Percentiles rank a stretch among this genome's conserved stretches.
phyloP scores from a whole-genome alignment of 2,329 filamentous ascomycete species.

The Neonectria ditissima region DNA sequence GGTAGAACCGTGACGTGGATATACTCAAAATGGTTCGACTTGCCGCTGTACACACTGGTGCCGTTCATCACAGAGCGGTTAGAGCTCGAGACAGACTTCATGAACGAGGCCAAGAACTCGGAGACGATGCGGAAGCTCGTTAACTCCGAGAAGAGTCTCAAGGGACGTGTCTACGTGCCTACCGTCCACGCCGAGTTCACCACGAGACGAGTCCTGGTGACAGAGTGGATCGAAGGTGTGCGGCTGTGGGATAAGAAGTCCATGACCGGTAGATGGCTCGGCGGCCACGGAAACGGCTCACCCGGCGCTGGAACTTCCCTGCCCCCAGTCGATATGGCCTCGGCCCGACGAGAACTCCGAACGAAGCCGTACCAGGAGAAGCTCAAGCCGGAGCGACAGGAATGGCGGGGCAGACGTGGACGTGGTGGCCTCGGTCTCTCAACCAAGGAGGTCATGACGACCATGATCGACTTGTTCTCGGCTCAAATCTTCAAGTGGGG shows the following conservation, averaged over 20 bases:
- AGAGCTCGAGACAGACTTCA: constrained; percentile 92
- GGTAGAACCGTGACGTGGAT: constrained; percentile 79
- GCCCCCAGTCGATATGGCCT: constrained; percentile 59
- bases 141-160: constrained; percentile 78
- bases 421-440: constrained; percentile 87
- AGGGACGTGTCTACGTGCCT: constrained; percentile 88
- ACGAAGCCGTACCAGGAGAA: constrained; percentile 67
- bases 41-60: constrained; percentile 91
- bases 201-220: constrained; percentile 86
- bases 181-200: constrained; percentile 85
- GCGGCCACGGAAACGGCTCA: constrained; percentile 79
- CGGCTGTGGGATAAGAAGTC: constrained; percentile 91
- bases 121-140: constrained; percentile 85
- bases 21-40: constrained; percentile 89
- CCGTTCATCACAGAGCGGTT: constrained; percentile 95
- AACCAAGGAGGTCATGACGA: constrained; percentile 91
- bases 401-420: constrained; percentile 79
- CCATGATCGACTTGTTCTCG: constrained; percentile 96
- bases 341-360: constrained; percentile 58
- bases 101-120: constrained; percentile 90
- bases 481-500: constrained; percentile 99
- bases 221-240: constrained; percentile 97
- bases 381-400: constrained; percentile 83
- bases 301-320: constrained; percentile 80
- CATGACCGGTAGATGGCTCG: constrained; percentile 82